Evolutionary conservation across 805 yeast genomes (phyloP).

Genomic region (Vanderwaltozyma polyspora): DNA sequence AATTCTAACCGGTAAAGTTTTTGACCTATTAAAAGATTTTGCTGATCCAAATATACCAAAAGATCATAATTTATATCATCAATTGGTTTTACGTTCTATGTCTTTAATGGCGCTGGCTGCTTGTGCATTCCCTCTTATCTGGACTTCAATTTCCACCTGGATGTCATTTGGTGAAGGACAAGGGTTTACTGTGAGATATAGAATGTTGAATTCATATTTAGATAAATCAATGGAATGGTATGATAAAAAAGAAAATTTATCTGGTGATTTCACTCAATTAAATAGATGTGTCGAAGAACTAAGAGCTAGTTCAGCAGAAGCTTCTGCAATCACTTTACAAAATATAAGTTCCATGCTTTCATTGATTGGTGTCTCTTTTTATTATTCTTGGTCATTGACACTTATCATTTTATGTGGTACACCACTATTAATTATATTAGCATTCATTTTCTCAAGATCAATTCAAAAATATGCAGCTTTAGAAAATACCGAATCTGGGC

Average conservation of each 20-base stretch:
- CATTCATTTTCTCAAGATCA: conserved; percentile 39
- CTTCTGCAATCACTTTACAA: conserved; percentile 46
- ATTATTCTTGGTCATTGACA: conserved; percentile 78
- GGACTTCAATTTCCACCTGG: conserved; percentile 54
- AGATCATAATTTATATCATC: conserved; percentile 10
- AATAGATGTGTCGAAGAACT: conserved; percentile 68
- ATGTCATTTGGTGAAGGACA: conserved; percentile 62
- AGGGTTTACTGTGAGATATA: conserved; percentile 42
- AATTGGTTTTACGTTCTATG: conserved; percentile 31
- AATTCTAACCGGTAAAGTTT: conserved; percentile 54
- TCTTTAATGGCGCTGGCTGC: conserved; percentile 37
- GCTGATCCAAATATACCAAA: conserved; percentile 11
- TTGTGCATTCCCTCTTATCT: conserved; percentile 33
- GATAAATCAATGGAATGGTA: conserved; percentile 45
- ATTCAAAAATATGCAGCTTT: conserved; percentile 37
- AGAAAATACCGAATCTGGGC: conserved; percentile 49
- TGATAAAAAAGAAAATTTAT: conserved; percentile 42
- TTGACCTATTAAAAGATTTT: conserved; percentile 32
- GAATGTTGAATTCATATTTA: conserved; percentile 36
- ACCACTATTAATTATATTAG: conserved; percentile 50
- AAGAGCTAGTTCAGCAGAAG: conserved; percentile 57
- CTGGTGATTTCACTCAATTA: conserved; percentile 55
- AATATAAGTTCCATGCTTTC: conserved; percentile 43
- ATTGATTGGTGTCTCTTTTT: conserved; percentile 52
- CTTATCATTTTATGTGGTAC: conserved; percentile 61